phyloP scores from a whole-genome alignment of 148 eudicot genomes.

The Chenopodium suecicum region DNA sequence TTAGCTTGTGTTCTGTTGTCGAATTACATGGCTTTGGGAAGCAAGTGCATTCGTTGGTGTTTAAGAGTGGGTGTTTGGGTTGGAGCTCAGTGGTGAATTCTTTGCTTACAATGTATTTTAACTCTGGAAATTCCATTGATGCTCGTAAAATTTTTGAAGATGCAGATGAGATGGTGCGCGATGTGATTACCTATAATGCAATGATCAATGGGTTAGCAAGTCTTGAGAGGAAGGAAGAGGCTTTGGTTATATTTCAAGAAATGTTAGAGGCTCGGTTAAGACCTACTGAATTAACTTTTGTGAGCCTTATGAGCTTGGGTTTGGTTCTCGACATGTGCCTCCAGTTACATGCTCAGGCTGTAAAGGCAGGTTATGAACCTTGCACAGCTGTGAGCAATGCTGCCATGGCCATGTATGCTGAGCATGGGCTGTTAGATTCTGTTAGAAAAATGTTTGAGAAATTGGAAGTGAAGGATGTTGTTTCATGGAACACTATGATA shows the following conservation, averaged over 20 bases:
- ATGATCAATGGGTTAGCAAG: slow-evolving; percentile 67
- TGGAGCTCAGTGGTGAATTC: slow-evolving; percentile 62
- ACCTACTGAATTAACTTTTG: slow-evolving; percentile 74
- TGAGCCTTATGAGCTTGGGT: slow-evolving; percentile 67
- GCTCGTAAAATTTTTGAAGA: slow-evolving; percentile 59
- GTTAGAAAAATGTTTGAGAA: slow-evolving; percentile 41
- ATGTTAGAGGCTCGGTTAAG: slow-evolving; percentile 45
- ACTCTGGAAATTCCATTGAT: slow-evolving; percentile 36
- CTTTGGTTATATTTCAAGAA: slow-evolving; percentile 46
- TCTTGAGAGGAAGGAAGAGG: slow-evolving; percentile 49
- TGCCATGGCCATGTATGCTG: slow-evolving; percentile 64
- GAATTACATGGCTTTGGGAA: slow-evolving; percentile 49
- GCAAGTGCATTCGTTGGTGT: slow-evolving; percentile 55
- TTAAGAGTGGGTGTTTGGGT: slow-evolving; percentile 52
- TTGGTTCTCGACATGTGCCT: slow-evolving; percentile 30
- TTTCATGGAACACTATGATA: slow-evolving; percentile 83
- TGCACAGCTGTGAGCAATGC: slow-evolving; percentile 71
- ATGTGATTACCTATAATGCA: slow-evolving; percentile 73
- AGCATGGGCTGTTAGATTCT: slow-evolving; percentile 40
- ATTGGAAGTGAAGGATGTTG: slow-evolving; percentile 54
- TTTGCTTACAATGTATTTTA: slow-evolving; percentile 65
- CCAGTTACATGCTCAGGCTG: slow-evolving; percentile 59
- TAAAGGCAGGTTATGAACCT: slow-evolving; percentile 56
- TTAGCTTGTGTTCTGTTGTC: slow-evolving; percentile 49
- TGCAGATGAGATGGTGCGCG: slow-evolving; percentile 31